phyloP scores from a whole-genome alignment of 2,329 filamentous ascomycete species.

The Fusarium sublunatum region DNA sequence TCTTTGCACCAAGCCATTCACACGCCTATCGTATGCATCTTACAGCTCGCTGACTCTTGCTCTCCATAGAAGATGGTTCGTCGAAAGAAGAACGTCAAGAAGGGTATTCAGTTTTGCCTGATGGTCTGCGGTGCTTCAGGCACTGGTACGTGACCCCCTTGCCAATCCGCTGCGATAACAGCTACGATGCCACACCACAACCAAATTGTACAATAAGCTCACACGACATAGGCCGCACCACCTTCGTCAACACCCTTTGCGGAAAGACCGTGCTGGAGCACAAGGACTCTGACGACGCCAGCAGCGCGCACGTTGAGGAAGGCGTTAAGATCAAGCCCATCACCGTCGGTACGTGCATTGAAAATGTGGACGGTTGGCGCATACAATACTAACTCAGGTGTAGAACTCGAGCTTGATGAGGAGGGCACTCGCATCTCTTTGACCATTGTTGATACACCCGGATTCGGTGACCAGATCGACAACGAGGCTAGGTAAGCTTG shows the following conservation, averaged over 20 bases:
- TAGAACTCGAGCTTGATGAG: constrained; percentile 95
- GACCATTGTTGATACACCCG: constrained; percentile 98
- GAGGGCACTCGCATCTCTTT: constrained; percentile 98
- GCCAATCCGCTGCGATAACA: constrained; percentile 22
- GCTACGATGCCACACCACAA: constrained; percentile 20
- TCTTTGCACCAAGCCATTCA: constrained; percentile 23
- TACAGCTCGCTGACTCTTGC: constrained; percentile 46
- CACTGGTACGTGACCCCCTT: constrained; percentile 75
- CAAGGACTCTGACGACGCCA: constrained; percentile 93
- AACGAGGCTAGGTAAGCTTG: constrained; percentile 88
- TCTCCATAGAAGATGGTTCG: constrained; percentile 86
- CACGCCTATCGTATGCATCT: constrained; percentile 27
- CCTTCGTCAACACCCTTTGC: constrained; percentile 99
- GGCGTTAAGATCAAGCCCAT: constrained; percentile 98
- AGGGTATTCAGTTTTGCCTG: constrained; percentile 99
- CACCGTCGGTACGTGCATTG: constrained; percentile 80
- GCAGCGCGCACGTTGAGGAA: constrained; percentile 90
- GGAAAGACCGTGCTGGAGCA: constrained; percentile 90
- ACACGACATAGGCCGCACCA: constrained; percentile 81
- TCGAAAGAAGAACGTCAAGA: constrained; percentile 99
- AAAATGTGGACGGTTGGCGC: constrained; percentile 36
- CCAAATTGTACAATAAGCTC: constrained; percentile 34
- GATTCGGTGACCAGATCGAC: constrained; percentile 98
- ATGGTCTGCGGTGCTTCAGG: constrained; percentile 99
- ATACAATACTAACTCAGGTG: constrained; percentile 30